Evolutionary conservation across 371 early-diverging fungal species (phyloP), one percentile per base, ranked within the genome.

Genomic region (Syncephalastrum monosporum): DNA sequence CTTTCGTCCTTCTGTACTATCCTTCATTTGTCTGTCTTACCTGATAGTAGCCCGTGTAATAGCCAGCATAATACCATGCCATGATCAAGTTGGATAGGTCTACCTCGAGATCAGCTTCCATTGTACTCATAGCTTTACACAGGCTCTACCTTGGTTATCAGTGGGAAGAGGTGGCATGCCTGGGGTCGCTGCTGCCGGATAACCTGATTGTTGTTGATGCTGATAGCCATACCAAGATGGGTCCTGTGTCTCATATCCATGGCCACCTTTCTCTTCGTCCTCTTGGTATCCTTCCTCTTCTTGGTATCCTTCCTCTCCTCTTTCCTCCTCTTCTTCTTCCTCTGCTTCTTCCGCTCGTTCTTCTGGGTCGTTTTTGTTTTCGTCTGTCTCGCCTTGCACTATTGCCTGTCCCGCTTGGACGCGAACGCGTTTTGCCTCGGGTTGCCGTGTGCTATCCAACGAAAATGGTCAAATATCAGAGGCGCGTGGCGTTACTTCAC

Each of bases 61-160:
- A 88, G 3, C 90, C 90, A 5, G 86, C 77, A 61, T 79, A 87
- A 62, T 88, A 90, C 89, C 89, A 90, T 12, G 90, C 77, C 85
- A 83, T 86, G 61, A 83, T 79, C 63, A 87, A 63, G 60, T 82
- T 80, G 17, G 77, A 56, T 29, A 88, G 67, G 23, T 56, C 56
- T 56, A 49, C 27, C 16, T 42, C 23, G 12, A 6, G 21, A 12
- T 41, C 4, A 10, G 23, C 41, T 16, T 16, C 21, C 41, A 38
- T n/a, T 15, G 6, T 7, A 5, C 5, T 6, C 7, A 49, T 21
- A 6, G 6, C 6, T 29, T 4, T 7, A 29, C 7, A 29, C 29
- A 7, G 29, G 4, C 4, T 29, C 3, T 29, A 29, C 29, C 29
- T 29, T 29, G 29, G 29, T 29, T 29, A 29, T 29, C 29, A 4